These are phyloP conservation scores for Capsicum rhomboideum DNA, from an alignment of 257 asterid genomes.

Conservation along the genomic window DNA sequence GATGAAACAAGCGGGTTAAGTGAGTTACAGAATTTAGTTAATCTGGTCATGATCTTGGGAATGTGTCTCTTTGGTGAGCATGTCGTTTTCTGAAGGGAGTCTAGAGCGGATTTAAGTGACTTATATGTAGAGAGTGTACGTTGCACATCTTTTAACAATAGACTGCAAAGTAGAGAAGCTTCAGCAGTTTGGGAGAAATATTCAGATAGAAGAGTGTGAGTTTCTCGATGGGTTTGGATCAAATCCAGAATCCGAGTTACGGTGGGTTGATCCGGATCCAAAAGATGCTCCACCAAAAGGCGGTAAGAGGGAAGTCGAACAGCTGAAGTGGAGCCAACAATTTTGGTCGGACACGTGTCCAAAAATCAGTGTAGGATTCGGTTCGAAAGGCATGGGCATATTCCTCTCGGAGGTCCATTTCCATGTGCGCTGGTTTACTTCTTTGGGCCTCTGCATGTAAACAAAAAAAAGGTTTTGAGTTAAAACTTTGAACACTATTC, in stretches of 20 bases:
- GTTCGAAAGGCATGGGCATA: constrained; percentile 91
- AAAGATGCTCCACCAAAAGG: constrained; percentile 61
- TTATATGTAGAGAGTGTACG: constrained; percentile 28
- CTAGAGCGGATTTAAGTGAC: constrained; percentile 19
- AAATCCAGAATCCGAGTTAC: constrained; percentile 25
- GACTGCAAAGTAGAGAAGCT: constrained; percentile 59
- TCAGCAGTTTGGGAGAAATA: constrained; percentile 53
- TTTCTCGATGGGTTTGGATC: constrained; percentile 23
- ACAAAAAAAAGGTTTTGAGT: neutral
- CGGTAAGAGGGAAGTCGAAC: constrained; percentile 84
- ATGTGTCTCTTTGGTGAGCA: constrained; percentile 7
- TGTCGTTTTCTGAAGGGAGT: constrained; percentile 6
- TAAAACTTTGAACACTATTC: too few relatives aligned
- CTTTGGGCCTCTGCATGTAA: constrained; percentile 17
- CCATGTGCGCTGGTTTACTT: constrained; percentile 18
- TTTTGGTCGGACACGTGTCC: constrained; percentile 52
- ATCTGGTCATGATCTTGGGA: constrained; percentile 31
- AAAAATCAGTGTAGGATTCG: constrained; percentile 61
- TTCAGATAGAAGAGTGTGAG: constrained; percentile 22
- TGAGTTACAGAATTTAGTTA: constrained; percentile 35
- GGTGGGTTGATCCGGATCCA: constrained; percentile 66
- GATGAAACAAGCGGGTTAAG: constrained; percentile 44
- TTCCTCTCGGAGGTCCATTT: constrained; percentile 64
- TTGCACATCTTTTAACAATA: constrained; percentile 59
- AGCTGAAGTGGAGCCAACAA: constrained; percentile 59